Evolutionary conservation across 2,329 filamentous ascomycete genomes (phyloP).

Genomic region (Knufia petricola): DNA sequence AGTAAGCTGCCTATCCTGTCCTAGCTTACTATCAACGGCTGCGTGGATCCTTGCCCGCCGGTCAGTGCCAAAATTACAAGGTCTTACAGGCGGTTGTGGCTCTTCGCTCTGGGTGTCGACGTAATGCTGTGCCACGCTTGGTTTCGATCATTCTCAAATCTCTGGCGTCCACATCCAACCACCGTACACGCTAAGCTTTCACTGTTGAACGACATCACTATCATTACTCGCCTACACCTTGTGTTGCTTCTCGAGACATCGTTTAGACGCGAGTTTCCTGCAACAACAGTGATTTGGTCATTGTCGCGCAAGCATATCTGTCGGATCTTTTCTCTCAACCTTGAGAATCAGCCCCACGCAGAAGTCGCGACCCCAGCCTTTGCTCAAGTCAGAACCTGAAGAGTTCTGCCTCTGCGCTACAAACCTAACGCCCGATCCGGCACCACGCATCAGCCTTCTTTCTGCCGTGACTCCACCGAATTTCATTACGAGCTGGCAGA

Average conservation of each 20-base stretch:
- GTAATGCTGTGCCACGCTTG: slow-evolving; percentile 1
- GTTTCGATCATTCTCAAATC: background rate
- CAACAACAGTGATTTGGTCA: background rate
- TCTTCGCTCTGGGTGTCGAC: slow-evolving; percentile 1
- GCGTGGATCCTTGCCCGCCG: background rate
- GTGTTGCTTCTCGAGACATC: background rate
- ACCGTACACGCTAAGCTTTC: background rate
- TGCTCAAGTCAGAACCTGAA: background rate
- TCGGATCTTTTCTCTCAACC: background rate
- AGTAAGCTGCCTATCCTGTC: background rate
- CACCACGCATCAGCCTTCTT: slow-evolving; percentile 1
- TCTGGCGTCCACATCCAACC: background rate
- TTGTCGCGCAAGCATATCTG: background rate
- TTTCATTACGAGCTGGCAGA: background rate
- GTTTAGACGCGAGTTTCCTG: background rate
- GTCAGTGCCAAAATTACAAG: background rate
- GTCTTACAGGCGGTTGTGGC: background rate
- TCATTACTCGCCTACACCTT: background rate
- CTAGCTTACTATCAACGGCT: background rate
- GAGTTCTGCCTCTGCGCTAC: background rate
- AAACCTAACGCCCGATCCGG: background rate
- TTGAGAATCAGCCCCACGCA: slow-evolving; percentile 1
- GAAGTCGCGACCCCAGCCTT: background rate
- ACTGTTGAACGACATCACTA: background rate
- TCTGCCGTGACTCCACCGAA: background rate